These are phyloP conservation scores for Neolecta irregularis DNA, from an alignment of 1,139 yeast genomes.

Conservation along the genomic window DNA sequence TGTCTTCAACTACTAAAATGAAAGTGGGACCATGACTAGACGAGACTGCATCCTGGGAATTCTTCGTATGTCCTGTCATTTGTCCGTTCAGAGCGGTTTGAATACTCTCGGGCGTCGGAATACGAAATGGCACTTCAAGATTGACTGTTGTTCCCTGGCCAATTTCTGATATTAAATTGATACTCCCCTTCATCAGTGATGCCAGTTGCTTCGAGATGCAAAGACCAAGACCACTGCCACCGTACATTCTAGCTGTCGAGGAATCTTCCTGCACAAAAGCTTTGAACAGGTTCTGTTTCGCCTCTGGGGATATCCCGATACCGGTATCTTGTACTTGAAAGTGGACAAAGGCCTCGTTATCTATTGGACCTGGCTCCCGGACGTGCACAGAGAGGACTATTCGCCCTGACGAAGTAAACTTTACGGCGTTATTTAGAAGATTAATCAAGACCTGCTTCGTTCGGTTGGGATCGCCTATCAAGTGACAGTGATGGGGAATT, in stretches of 20 bases:
- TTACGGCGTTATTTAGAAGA: constrained; percentile 68
- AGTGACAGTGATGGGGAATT: no score
- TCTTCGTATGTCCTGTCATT: neutral
- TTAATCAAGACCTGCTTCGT: constrained; percentile 82
- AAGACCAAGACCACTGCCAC: constrained; percentile 47
- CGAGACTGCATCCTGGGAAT: neutral
- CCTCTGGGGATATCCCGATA: constrained; percentile 40
- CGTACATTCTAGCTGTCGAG: constrained; percentile 39
- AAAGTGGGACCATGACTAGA: neutral
- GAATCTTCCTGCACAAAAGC: constrained; percentile 50
- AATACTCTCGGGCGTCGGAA: neutral
- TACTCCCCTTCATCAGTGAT: constrained; percentile 42
- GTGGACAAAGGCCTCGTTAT: constrained; percentile 34
- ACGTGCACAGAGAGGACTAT: constrained; percentile 30
- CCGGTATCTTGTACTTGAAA: constrained; percentile 57
- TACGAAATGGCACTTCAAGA: constrained; percentile 22
- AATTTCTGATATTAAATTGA: constrained; percentile 36
- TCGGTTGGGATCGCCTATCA: constrained; percentile 77
- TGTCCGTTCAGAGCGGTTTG: no score
- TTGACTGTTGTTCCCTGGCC: constrained; percentile 39
- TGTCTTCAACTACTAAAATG: constrained; percentile 37
- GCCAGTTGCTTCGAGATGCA: constrained; percentile 45
- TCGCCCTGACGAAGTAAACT: constrained; percentile 61
- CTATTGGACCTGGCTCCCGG: constrained; percentile 1
- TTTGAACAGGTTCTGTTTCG: constrained; percentile 37